These are phyloP conservation scores for Alternaria gansuensis DNA, from an alignment of 2,329 filamentous ascomycete genomes.

Conservation along the genomic window DNA sequence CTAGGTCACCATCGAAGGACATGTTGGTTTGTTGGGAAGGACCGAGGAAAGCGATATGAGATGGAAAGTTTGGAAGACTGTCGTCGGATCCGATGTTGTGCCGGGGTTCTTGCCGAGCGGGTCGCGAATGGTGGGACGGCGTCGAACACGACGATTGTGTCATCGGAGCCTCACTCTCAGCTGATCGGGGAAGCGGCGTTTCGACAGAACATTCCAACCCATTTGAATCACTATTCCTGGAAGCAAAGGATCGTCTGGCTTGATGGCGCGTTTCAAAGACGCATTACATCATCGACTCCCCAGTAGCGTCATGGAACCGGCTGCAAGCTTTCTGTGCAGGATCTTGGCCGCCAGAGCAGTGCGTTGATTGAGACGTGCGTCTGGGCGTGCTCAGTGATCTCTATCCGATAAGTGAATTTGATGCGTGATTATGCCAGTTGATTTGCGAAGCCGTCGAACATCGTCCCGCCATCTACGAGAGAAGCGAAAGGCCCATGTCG, in stretches of 20 bases:
- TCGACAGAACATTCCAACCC: background rate
- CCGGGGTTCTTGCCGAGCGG: slow-evolving; percentile 11
- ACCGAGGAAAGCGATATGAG: background rate
- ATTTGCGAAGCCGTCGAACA: slow-evolving; percentile 7
- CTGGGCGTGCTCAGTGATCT: background rate
- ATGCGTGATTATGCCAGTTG: slow-evolving; percentile 4
- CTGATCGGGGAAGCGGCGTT: background rate
- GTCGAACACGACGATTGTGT: background rate
- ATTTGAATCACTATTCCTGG: background rate
- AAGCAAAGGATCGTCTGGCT: background rate
- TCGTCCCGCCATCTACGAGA: background rate
- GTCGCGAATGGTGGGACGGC: background rate
- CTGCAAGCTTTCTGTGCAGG: background rate
- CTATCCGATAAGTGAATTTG: background rate
- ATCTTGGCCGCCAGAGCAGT: background rate
- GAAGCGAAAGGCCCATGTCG: slow-evolving; percentile 3
- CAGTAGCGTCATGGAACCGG: slow-evolving; percentile 4
- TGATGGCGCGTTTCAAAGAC: background rate
- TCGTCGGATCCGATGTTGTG: slow-evolving; percentile 9
- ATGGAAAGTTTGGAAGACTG: background rate
- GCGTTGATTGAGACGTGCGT: background rate
- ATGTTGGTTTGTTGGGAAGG: slow-evolving; percentile 16
- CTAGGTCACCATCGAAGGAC: slow-evolving; percentile 23
- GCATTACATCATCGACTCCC: slow-evolving; percentile 3
- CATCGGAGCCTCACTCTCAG: background rate